Evolutionary conservation across 2,329 filamentous ascomycete species (phyloP), one percentile per base, ranked within the genome.

Genomic region (Metarhizium sp.): DNA sequence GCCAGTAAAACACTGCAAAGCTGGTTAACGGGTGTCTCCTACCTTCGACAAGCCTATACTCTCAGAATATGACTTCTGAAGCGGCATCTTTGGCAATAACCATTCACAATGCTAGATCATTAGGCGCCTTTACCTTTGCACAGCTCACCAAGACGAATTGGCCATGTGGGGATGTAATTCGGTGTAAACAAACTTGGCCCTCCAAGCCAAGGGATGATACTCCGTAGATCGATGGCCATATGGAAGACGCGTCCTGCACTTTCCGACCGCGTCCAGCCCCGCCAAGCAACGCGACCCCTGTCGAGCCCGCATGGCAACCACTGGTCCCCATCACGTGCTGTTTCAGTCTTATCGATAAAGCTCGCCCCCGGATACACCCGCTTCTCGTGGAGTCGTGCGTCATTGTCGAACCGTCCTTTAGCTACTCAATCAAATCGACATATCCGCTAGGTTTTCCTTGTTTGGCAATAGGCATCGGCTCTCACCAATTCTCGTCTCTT

Each of bases 41-140:
- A 73, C 71, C 62, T 67, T 72, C 50, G 63, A 60, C 29, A 63
- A 59, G 49, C 65, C 65, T 58, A 64, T 60, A 58, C 63, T 63
- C 54, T 71, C 71, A 57, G 73, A 74, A 58, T 69, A 71, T n/a
- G 70, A 73, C 60, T 73, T 74, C 62, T 73, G 67, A 47, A 75
- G 66, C 65, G 71, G 67, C 69, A 71, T 71, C 57, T 59, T 62
- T 57, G 45, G 45, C 50, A 51, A 50, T 43, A 36, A 47, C 40
- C 29, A 34, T 45, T 50, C 52, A 51, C 55, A 59, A 53, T 57
- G 47, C 25, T 55, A 57, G 55, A 40, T 56, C 54, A 61, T 63
- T 54, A 36, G 34, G 40, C 48, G 20, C 8, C 46, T 18, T 14
- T 14, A 7, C 18, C 6, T 32, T 10, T 14, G 42, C 3, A 53